These are phyloP conservation scores for Amanita exitialis DNA, from an alignment of 768 basidiomycete genomes.

Conservation along the genomic window DNA sequence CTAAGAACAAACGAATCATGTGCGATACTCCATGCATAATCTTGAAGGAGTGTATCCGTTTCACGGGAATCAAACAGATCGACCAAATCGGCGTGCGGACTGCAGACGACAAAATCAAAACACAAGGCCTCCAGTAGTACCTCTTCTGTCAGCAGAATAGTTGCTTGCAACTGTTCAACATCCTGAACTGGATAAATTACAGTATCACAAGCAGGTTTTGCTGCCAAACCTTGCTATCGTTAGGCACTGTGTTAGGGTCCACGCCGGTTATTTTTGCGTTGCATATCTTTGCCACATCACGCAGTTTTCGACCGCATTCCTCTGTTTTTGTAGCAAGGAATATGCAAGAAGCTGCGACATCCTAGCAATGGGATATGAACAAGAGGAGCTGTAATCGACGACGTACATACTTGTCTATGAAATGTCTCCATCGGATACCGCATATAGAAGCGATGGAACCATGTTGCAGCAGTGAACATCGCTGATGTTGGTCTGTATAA, in stretches of 20 bases:
- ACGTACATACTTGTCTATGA: conserved; percentile 53
- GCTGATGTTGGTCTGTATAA: conserved; percentile 61
- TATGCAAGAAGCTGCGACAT: conserved; percentile 78
- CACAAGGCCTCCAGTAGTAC: conserved; percentile 73
- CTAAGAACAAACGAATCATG: conserved; percentile 66
- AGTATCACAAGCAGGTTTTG: not conserved
- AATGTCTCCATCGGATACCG: conserved; percentile 76
- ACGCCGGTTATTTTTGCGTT: conserved; percentile 53
- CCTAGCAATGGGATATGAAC: conserved; percentile 29
- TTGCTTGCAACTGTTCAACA: conserved; percentile 58
- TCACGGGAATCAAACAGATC: conserved; percentile 56
- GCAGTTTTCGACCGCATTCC: conserved; percentile 77
- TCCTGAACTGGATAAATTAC: conserved; percentile 35
- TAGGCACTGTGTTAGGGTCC: conserved; percentile 45
- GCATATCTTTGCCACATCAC: conserved; percentile 74
- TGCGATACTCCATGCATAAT: conserved; percentile 78
- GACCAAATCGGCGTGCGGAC: conserved; percentile 66
- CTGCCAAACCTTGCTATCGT: conserved; percentile 52
- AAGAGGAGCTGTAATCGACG: conserved; percentile 6
- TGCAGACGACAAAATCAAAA: conserved; percentile 76
- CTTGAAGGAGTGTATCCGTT: conserved; percentile 41
- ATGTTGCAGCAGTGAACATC: conserved; percentile 79
- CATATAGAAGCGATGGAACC: conserved; percentile 92
- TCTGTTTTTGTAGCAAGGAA: conserved; percentile 90
- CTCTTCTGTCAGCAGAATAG: conserved; percentile 70